Base-by-base conservation (phyloP, 345 rosid species). In the Salix udensis region DNA sequence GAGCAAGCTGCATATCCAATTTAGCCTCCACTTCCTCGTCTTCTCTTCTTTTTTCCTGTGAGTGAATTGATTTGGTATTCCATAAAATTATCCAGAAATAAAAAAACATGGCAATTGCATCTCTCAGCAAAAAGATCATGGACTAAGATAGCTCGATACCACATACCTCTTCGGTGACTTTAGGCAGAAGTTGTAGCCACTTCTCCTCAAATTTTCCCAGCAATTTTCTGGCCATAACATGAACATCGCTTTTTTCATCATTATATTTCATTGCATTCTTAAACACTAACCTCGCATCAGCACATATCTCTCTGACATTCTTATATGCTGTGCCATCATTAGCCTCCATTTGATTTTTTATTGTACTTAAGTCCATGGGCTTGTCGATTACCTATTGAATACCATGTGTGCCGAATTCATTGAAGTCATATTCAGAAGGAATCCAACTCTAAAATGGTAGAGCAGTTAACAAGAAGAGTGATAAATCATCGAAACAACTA, bases 361-460 rank as follows among this genome's bases (percentile, higher is more conserved):
- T 91, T 0, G 98, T 96, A 79, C 89, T 84, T 80, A 96, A 89
- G 84, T 96, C 99, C 97, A 96, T 96, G 42, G 99, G 99, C 86
- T 91, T 92, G 77, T 96, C 98, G 78, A 93, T 91, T 78, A 96
- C 85, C 97, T 92, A 46, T 72, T n/a, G 37, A 37, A 26, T 21
- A 69, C 31, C 64, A 68, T n/a, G 15, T 6, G 73, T 24, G 0
- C 18, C 21, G 60, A 44, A 46, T n/a, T 53, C 19, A 37, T 67
- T 37, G 53, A 74, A 34, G 62, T 39, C 61, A 71, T 18, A 69
- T 71, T 40, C 60, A 4, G 50, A 66, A 66, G 12, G 28, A 18
- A 66, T 65, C 46, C 72, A 42, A 19, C 60, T 39, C 8, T 26
- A 61, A 77, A 55, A 4, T 55, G 73, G 26, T 12, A 46, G 14